Evolutionary conservation across 139 green algal genomes (phyloP), one percentile per base, ranked within the genome.

Genomic region (Klebsormidium nitens): DNA sequence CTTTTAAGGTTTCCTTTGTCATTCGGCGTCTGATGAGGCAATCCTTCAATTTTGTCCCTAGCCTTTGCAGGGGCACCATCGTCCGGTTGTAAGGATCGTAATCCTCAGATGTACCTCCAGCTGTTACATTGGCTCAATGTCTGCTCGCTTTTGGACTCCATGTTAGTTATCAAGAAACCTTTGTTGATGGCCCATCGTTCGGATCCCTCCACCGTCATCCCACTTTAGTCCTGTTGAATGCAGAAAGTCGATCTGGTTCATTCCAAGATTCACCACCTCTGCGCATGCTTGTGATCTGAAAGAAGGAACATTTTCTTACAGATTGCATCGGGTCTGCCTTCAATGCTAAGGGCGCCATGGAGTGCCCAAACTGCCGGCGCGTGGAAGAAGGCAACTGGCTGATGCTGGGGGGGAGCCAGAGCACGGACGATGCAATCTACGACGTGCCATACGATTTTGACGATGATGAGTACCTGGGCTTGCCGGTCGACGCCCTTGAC

Each of bases 241-340:
- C 19, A 19, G 19, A 17, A 52, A 52, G 44, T 52, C 19, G 44
- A 28, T 28, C 44, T 52, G 44, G 17, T 52, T 52, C 19, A 52
- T 52, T 52, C 17, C 44, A 17, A 52, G n/a, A n/a, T n/a, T n/a
- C n/a, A n/a, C n/a, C n/a, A 52, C 17, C 44, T 28, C 19, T 52
- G 44, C 44, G 17, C 17, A 52, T 19, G 44, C 17, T 52, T 52
- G 44, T 52, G 44, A 17, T 17, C 44, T 52, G 44, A 28, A 19
- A n/a, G n/a, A n/a, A n/a, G n/a, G n/a, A n/a, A n/a, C n/a, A n/a
- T n/a, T n/a, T 5, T 11, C 23, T 52, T 58, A 0, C 69, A 76
- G 69, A 71, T 39, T 76, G 69, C 62, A 76, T 76, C 28, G 69
- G 69, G 8, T 76, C 69, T 3, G 69, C 69, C 28, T 76, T 76